Evolutionary conservation across 1,139 yeast genomes (phyloP).

Genomic region (Magnusiomyces tetraspermus): DNA sequence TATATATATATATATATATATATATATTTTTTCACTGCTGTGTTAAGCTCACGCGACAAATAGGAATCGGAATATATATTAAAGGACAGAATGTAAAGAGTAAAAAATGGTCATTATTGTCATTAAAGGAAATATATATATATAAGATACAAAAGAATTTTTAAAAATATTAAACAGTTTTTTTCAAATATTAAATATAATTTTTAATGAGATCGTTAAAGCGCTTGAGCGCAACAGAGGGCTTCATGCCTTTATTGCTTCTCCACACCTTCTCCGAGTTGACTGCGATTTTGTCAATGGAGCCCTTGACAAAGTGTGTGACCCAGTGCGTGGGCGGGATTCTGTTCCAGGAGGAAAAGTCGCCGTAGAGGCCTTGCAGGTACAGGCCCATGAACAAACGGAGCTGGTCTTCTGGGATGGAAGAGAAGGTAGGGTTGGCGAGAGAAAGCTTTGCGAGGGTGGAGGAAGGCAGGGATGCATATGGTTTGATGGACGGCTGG

Average conservation of each 20-base stretch:
- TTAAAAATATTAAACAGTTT: too few relatives aligned
- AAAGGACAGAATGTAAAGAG: too few relatives aligned
- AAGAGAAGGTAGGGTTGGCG: not conserved
- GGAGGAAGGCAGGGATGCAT: not conserved
- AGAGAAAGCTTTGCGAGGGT: not conserved
- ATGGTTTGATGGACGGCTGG: not conserved
- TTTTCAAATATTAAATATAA: not conserved
- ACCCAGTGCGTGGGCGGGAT: conserved; percentile 2
- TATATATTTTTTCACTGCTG: too few relatives aligned
- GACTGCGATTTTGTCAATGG: conserved; percentile 2
- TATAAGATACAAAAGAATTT: too few relatives aligned
- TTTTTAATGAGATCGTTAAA: not conserved
- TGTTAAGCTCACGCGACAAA: too few relatives aligned
- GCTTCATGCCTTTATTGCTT: conserved; percentile 1
- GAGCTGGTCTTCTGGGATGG: conserved; percentile 5
- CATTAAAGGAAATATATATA: too few relatives aligned
- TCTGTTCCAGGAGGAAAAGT: not conserved
- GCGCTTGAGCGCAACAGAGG: conserved; percentile 2
- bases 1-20: too few relatives aligned
- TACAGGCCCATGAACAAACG: not conserved
- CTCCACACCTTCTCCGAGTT: conserved; percentile 5
- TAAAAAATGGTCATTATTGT: too few relatives aligned
- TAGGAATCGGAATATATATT: too few relatives aligned
- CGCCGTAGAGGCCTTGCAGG: conserved; percentile 6
- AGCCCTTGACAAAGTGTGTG: conserved; percentile 2